phyloP scores from a whole-genome alignment of 2,329 filamentous ascomycete genomes.

The Zasmidium angulare region DNA sequence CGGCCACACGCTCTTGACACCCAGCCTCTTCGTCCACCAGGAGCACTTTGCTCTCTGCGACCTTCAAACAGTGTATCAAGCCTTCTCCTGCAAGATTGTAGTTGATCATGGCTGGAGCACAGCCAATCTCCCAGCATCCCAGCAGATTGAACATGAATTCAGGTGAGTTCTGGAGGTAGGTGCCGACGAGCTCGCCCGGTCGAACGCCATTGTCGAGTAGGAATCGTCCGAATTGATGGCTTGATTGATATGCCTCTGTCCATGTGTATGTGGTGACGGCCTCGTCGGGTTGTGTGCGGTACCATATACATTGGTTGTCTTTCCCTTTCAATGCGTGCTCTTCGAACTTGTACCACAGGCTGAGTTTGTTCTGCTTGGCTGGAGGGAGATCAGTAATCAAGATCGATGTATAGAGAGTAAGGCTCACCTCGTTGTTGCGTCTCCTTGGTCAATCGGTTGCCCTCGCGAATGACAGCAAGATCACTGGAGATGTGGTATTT shows the following conservation, averaged over 20 bases:
- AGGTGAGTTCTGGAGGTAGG: constrained; percentile 37
- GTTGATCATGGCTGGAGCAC: constrained; percentile 37
- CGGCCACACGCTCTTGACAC: constrained; percentile 59
- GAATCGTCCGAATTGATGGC: constrained; percentile 62
- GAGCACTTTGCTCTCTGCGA: constrained; percentile 42
- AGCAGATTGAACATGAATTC: constrained; percentile 36
- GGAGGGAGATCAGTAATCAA: constrained; percentile 12
- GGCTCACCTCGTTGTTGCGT: neutral
- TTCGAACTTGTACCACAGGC: constrained; percentile 65
- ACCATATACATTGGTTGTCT: constrained; percentile 64
- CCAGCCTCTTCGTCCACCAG: constrained; percentile 49
- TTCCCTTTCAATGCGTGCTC: constrained; percentile 40
- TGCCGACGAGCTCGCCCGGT: constrained; percentile 35
- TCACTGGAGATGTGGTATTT: constrained; percentile 69
- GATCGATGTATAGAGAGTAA: neutral
- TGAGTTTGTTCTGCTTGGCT: constrained; percentile 56
- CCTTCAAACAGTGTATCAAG: constrained; percentile 38
- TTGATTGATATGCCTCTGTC: constrained; percentile 55
- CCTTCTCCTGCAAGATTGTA: constrained; percentile 37
- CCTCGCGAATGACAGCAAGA: constrained; percentile 40
- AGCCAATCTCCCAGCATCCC: constrained; percentile 34
- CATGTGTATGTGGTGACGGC: constrained; percentile 52
- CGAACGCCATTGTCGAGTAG: constrained; percentile 47
- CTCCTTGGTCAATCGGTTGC: constrained; percentile 6
- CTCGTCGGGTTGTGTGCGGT: constrained; percentile 51